Base-by-base conservation (phyloP, 495 filamentous ascomycete species). In the Trichoderma erinaceum region DNA sequence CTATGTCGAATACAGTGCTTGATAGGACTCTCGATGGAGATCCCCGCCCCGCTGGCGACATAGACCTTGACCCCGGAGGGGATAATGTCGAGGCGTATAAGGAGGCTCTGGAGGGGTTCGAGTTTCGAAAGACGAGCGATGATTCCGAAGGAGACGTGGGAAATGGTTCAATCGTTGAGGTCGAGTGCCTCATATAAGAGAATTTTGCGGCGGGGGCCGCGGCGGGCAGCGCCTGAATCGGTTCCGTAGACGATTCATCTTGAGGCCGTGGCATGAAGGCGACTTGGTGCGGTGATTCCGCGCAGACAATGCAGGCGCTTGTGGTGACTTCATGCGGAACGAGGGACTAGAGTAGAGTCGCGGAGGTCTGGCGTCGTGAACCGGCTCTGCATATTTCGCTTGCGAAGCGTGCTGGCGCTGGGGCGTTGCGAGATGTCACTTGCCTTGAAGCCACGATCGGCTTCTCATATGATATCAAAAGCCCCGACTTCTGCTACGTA, bases 31-130 rank as follows among this genome's bases (percentile, higher is more conserved):
- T 82, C 11, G 89, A 86, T 4, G 89, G 86, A 29, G 84, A 81
- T 25, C 80, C 79, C 70, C 85, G 75, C 68, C 83, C 83, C 43
- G 82, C 82, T 63, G 86, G 87, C 13, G 87, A 89, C 41, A 81
- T 84, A 48, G 87, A 83, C 68, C 86, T 76, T 48, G 84, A 86
- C 61, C 74, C 79, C 3, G 81, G 78, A 32, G 84, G 82, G 32
- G 84, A 81, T 68, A 85, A 76, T 63, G 83, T 85, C 1, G 83
- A 79, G 75, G 86, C 78, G 77, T 88, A 83, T 74, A 88, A 77
- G 70, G 84, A 79, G 71, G 86, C 78, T 73, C 88, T 74, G 71
- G 87, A 87, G 8, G 86, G 81, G 68, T 80, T 85, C 38, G 83
- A 80, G 43, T 76, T 77, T 50, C 84, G 74, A 64, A 84, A 82